Evolutionary conservation across 768 basidiomycete genomes (phyloP), one percentile per base, ranked within the genome.

Genomic region (Pisolithus microcarpus): DNA sequence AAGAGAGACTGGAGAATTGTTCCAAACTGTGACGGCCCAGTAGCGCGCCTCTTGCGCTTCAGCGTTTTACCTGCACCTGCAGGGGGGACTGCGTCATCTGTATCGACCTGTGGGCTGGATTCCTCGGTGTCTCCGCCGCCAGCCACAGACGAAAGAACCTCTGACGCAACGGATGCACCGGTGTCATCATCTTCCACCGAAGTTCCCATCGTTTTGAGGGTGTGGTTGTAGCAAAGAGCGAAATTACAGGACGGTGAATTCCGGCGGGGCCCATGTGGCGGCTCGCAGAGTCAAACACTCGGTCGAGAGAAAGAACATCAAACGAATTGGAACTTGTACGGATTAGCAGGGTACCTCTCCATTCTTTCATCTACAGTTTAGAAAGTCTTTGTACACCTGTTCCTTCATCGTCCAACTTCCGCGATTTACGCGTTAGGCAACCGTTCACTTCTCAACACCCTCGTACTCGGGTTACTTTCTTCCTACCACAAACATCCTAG

Each of bases 1-100:
- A 92, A 74, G 49, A 92, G 72, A 19, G 79, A 78, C 61, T 87
- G 82, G 24, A 92, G 74, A 8, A 86, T 82, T 43, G 77, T 74
- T 53, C 87, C 90, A 60, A 92, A 92, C 49, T 78, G 79, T 28
- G 81, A 77, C 16, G 84, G 75, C 51, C 79, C 81, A 6, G 87
- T 87, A 21, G 90, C 90, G 51, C 90, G 75, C 30, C 85, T 77
- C 75, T 91, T 92, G 58, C 90, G 79, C 66, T 92, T 92, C 48
- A 79, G 68, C 0, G 89, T 91, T 65, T 90, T 91, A 61, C 69
- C 63, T 40, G 64, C 68, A 58, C 80, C 77, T 47, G 77, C 63
- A 3, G 68, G 70, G 15, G 74, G 74, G 45, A 87, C 80, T 61
- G 88, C 84, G 57, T 85, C 83, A 8, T 80, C 82, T 18, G 81